phyloP scores from a whole-genome alignment of 2,329 filamentous ascomycete genomes.

The Chalara sp. region DNA sequence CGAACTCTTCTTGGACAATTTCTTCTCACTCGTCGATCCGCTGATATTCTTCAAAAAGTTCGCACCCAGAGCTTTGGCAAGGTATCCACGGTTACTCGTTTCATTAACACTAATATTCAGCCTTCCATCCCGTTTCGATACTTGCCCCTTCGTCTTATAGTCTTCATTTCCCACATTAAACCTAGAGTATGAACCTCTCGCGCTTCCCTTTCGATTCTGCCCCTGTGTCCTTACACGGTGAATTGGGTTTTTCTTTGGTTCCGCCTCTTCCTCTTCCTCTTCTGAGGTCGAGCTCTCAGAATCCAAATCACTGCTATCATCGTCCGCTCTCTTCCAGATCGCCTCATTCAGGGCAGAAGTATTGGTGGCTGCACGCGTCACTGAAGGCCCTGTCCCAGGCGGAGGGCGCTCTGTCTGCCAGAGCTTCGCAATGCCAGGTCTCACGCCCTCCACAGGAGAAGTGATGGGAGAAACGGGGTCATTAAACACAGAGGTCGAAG shows the following conservation, averaged over 20 bases:
- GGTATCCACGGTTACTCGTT: conserved; percentile 60
- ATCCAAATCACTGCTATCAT: not conserved
- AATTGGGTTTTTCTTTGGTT: conserved; percentile 1
- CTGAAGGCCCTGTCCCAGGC: conserved; percentile 7
- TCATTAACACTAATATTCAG: conserved; percentile 68
- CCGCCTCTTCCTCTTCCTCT: conserved; percentile 9
- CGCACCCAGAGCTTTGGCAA: conserved; percentile 65
- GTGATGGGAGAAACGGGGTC: too few species aligned
- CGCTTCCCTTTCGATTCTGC: not conserved
- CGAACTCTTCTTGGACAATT: not conserved
- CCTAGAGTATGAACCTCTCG: conserved; percentile 34
- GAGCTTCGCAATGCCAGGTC: conserved; percentile 12
- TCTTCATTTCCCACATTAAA: conserved; percentile 59
- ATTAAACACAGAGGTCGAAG: too few species aligned
- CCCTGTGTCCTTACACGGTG: not conserved
- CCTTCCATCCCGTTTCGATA: conserved; percentile 62
- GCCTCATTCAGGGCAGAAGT: conserved; percentile 19
- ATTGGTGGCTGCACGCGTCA: conserved; percentile 17
- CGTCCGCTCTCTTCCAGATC: conserved; percentile 13
- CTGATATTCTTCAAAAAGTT: conserved; percentile 51
- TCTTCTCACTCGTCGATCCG: not conserved
- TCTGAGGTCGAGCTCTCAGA: conserved; percentile 15
- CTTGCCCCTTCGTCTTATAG: conserved; percentile 56
- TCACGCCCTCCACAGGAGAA: not conserved
- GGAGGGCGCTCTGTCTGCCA: conserved; percentile 21